A percentile compares a stretch with the other conserved stretches of the same genome.
Conservation (phyloP, 257 asterid genomes). For the Catharanthus roseus region DNA sequence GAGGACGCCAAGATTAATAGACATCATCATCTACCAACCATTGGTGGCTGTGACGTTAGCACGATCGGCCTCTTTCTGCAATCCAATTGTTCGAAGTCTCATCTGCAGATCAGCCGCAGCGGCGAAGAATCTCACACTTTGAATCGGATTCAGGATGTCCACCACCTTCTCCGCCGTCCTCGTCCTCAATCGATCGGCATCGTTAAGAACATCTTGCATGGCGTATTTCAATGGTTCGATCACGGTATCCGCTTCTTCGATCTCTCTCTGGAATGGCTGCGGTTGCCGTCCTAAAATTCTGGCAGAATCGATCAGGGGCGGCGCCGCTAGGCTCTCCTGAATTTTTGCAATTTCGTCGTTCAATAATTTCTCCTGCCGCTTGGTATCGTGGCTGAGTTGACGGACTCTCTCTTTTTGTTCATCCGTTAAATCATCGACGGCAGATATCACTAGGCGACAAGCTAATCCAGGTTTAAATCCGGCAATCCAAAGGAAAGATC, state of each 20-base stretch:
- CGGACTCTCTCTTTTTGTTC: conserved; percentile 25
- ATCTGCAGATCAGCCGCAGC: conserved; percentile 32
- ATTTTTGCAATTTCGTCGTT: conserved; percentile 39
- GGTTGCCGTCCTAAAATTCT: conserved; percentile 11
- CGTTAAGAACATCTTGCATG: conserved; percentile 30
- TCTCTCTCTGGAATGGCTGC: conserved; percentile 9
- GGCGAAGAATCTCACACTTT: conserved; percentile 36
- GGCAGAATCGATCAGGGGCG: conserved; percentile 24
- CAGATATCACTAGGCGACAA: conserved; percentile 15
- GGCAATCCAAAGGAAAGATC: conserved; percentile 40
- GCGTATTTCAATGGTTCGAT: conserved; percentile 27
- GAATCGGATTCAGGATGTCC: conserved; percentile 33
- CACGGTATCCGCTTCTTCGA: conserved; percentile 16
- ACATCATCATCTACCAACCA: conserved; percentile 16
- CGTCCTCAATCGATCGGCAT: conserved; percentile 46
- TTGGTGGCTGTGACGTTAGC: not conserved
- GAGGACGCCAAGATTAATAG: not conserved
- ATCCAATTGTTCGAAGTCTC: conserved; percentile 23
- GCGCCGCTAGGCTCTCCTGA: conserved; percentile 58
- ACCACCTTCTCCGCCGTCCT: conserved; percentile 36
- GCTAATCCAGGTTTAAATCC: conserved; percentile 48
- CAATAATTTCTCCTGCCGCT: conserved; percentile 28
- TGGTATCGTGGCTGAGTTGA: conserved; percentile 22
- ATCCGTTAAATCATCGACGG: conserved; percentile 24
- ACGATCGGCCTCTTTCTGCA: conserved; percentile 25